Base-by-base conservation (phyloP, 768 basidiomycete genomes). In the Phaeotremella fagi region DNA sequence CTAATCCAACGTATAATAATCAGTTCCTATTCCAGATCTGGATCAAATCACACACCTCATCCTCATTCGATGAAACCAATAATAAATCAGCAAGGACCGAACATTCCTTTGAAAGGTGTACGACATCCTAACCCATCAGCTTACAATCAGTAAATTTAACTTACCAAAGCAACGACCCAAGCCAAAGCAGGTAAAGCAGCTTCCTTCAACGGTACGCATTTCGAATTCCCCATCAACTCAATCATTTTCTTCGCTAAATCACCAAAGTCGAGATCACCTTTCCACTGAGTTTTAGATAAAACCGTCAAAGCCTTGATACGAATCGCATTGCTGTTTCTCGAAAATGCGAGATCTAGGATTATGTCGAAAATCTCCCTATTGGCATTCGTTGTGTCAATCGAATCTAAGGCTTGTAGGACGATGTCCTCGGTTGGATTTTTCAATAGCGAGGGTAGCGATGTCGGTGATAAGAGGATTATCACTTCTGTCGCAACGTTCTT, bases 191-290 rank as follows among this genome's bases (percentile, higher is more conserved):
- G 48, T 36, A 70, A 41, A 18, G 50, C 59, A 18, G 68, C 68
- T 44, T 70, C 68, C 38, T 44, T 38, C 11, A 70, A 43, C 1
- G 64, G 68, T 18, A 66, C 52, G 47, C 59, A 60, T 24, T 20
- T n/a, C n/a, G n/a, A n/a, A n/a, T n/a, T n/a, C n/a, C n/a, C n/a
- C n/a, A n/a, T n/a, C n/a, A n/a, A n/a, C n/a, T n/a, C n/a, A n/a
- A n/a, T n/a, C n/a, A n/a, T n/a, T n/a, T n/a, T n/a, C n/a, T n/a
- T 6, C 16, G 3, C 35, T 44, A 29, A 33, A 24, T n/a, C n/a
- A n/a, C n/a, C n/a, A n/a, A n/a, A n/a, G n/a, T n/a, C n/a, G n/a
- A n/a, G n/a, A n/a, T 45, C 44, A 20, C 23, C 18, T 12, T 43
- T 43, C 47, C 29, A 50, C n/a, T 22, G 25, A 2, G 41, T 51